phyloP scores from a whole-genome alignment of 352 stramenopile genomes.

The Phytophthora capsici region DNA sequence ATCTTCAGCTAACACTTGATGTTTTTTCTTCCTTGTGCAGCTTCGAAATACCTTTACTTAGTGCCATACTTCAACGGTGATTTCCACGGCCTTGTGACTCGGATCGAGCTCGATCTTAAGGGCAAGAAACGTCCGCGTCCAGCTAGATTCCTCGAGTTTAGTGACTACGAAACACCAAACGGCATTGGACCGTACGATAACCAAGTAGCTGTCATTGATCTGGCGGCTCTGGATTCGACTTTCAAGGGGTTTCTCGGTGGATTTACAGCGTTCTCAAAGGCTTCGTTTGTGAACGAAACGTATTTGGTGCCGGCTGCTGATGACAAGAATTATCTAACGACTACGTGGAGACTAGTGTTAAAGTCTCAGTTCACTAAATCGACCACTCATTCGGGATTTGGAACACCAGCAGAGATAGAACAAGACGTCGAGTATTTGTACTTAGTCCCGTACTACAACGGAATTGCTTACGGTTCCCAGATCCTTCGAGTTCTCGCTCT shows the following conservation, averaged over 20 bases:
- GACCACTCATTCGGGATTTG: conserved; percentile 45
- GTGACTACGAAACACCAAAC: conserved; percentile 69
- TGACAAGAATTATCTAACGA: conserved; percentile 52
- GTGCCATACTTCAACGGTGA: conserved; percentile 73
- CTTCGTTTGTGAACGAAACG: conserved; percentile 67
- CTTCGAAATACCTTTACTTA: conserved; percentile 75
- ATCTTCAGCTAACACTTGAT: conserved; percentile 3
- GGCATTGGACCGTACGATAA: conserved; percentile 70
- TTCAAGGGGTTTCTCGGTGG: conserved; percentile 67
- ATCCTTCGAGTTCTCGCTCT: conserved; percentile 59
- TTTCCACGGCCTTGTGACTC: conserved; percentile 70
- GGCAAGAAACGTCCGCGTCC: conserved; percentile 79
- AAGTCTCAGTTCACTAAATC: conserved; percentile 56
- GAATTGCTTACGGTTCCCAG: conserved; percentile 49
- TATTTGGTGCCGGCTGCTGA: conserved; percentile 55
- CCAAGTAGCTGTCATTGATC: conserved; percentile 68
- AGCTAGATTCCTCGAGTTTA: conserved; percentile 81
- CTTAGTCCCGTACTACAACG: conserved; percentile 73
- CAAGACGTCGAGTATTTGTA: conserved; percentile 74
- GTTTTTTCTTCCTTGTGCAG: conserved; percentile 33
- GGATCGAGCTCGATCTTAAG: conserved; percentile 74
- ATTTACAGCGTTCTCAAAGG: conserved; percentile 65
- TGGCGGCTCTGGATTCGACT: conserved; percentile 48
- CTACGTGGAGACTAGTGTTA: conserved; percentile 56
- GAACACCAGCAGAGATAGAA: conserved; percentile 38